Percentiles rank a stretch among this genome's conserved stretches.
These are phyloP conservation scores for Trichoderma parareesei DNA, from an alignment of 495 filamentous ascomycete genomes.

Conservation along the genomic window DNA sequence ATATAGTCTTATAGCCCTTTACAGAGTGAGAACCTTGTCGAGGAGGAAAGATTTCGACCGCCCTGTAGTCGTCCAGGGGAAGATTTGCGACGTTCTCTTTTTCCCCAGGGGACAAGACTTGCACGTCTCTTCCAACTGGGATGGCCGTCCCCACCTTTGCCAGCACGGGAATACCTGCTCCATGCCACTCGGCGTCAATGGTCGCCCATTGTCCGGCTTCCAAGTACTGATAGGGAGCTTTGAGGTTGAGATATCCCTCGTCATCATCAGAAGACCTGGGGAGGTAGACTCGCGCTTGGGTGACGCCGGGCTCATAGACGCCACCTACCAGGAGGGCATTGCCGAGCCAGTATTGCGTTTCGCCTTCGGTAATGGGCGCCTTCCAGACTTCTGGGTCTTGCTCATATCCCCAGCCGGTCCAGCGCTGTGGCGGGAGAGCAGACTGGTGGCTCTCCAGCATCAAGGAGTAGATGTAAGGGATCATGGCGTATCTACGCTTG, in stretches of 20 bases:
- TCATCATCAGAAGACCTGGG: conserved; percentile 41
- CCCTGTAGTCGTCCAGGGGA: conserved; percentile 54
- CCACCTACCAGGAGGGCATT: conserved; percentile 57
- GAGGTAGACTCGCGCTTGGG: conserved; percentile 49
- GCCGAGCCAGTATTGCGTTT: conserved; percentile 65
- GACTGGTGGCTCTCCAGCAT: conserved; percentile 49
- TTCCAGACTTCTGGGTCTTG: conserved; percentile 55
- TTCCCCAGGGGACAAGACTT: conserved; percentile 48
- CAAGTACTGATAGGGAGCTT: conserved; percentile 50
- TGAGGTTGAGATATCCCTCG: conserved; percentile 53
- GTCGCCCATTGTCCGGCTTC: conserved; percentile 53
- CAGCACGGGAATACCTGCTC: conserved; percentile 50
- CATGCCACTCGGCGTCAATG: conserved; percentile 49
- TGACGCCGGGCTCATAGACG: conserved; percentile 51
- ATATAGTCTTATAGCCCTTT: conserved; percentile 30
- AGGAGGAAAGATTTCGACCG: conserved; percentile 57
- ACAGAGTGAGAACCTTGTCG: conserved; percentile 8
- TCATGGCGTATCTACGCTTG: conserved; percentile 58
- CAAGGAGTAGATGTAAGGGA: conserved; percentile 60
- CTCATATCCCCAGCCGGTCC: conserved; percentile 63
- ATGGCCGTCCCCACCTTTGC: conserved; percentile 52
- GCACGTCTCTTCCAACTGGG: conserved; percentile 48
- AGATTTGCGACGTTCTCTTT: conserved; percentile 44
- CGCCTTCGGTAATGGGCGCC: conserved; percentile 42
- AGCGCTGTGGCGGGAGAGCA: conserved; percentile 55